A percentile compares a stretch with the other conserved stretches of the same genome.
phyloP scores from a whole-genome alignment of 2,329 filamentous ascomycete genomes.

The Aspergillus clavatus region DNA sequence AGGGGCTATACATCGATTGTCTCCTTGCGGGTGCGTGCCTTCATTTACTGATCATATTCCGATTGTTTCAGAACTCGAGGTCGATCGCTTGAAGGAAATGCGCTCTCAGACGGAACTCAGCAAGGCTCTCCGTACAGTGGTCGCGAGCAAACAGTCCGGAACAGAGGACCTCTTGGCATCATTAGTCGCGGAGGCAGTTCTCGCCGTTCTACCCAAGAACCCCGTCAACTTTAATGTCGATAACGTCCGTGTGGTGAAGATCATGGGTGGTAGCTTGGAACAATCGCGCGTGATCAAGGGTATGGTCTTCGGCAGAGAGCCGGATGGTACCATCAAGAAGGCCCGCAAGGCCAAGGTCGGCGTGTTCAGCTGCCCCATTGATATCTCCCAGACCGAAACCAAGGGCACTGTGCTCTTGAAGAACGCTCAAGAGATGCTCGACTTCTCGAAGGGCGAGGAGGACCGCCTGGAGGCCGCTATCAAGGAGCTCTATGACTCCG shows the following conservation, averaged over 20 bases:
- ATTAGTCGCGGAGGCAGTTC: conserved; percentile 76
- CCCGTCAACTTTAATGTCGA: conserved; percentile 96
- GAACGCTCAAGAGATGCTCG: conserved; percentile 97
- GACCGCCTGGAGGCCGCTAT: conserved; percentile 81
- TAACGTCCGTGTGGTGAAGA: conserved; percentile 98
- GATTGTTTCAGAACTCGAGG: conserved; percentile 64
- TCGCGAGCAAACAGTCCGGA: conserved; percentile 94
- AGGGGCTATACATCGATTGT: conserved; percentile 6
- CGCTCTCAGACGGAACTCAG: conserved; percentile 75
- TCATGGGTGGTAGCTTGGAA: conserved; percentile 94
- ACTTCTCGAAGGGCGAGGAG: conserved; percentile 98
- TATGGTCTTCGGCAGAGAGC: conserved; percentile 96
- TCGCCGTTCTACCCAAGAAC: conserved; percentile 93
- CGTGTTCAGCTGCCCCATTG: conserved; percentile 93
- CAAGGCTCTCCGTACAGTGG: conserved; percentile 92
- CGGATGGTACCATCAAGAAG: conserved; percentile 89
- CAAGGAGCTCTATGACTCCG: conserved; percentile 94
- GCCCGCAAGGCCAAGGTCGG: conserved; percentile 89
- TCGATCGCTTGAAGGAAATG: conserved; percentile 86
- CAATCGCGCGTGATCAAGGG: conserved; percentile 93
- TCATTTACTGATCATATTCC: background rate
- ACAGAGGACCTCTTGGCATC: conserved; percentile 82
- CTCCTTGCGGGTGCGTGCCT: background rate
- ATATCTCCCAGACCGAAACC: conserved; percentile 93
- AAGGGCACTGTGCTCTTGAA: conserved; percentile 96